phyloP scores from a whole-genome alignment of 495 filamentous ascomycete genomes.

The Cercophora sp. region DNA sequence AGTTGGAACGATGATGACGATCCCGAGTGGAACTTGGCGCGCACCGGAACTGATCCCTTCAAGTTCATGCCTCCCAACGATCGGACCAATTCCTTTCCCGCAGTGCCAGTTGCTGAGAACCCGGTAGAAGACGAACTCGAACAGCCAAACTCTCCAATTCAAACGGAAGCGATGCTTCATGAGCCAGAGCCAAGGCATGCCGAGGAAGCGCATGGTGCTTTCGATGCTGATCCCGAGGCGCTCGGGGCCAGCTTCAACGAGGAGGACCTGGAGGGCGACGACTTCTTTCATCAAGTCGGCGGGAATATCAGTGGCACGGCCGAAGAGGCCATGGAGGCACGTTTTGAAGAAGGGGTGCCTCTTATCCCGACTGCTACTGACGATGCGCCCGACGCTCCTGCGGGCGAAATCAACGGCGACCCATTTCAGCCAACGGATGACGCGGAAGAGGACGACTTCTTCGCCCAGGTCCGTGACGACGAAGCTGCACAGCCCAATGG shows the following conservation, averaged over 20 bases:
- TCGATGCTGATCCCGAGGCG: conserved; percentile 18
- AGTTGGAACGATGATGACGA: conserved; percentile 54
- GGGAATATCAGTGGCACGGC: conserved; percentile 35
- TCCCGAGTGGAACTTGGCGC: conserved; percentile 46
- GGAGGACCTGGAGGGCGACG: conserved; percentile 15
- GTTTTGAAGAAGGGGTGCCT: conserved; percentile 59
- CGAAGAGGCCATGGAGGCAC: conserved; percentile 40
- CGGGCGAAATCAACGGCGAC: conserved; percentile 14
- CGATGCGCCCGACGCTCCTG: not conserved
- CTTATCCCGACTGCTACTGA: conserved; percentile 37
- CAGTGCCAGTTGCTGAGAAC: conserved; percentile 40
- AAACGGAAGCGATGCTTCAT: conserved; percentile 20
- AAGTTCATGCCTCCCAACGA: conserved; percentile 50
- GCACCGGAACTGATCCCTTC: conserved; percentile 51
- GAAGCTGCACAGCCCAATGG: conserved; percentile 15
- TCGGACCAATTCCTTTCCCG: conserved; percentile 62
- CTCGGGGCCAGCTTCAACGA: conserved; percentile 24
- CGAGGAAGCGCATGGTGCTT: conserved; percentile 13
- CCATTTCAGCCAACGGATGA: conserved; percentile 38
- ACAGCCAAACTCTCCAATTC: conserved; percentile 16
- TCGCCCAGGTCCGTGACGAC: conserved; percentile 35
- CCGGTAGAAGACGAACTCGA: conserved; percentile 25
- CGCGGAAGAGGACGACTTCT: conserved; percentile 50
- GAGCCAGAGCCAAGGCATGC: conserved; percentile 34
- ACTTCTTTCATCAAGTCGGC: conserved; percentile 29